Evolutionary conservation across 345 rosid species (phyloP), one percentile per base, ranked within the genome.

Genomic region (Citrus trifoliata): DNA sequence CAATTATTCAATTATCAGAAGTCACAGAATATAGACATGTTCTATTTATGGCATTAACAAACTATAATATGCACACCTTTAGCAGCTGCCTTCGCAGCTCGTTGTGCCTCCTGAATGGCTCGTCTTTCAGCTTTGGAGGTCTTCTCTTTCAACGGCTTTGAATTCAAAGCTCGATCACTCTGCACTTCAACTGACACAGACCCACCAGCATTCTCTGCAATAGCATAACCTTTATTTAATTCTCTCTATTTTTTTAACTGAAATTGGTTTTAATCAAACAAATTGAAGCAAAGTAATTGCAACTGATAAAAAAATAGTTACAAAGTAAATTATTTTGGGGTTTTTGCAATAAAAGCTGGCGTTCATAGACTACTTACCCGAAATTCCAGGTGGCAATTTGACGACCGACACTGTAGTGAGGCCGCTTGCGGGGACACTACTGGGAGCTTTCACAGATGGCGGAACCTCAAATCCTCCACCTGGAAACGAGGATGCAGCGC

Each of bases 61-160:
- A 42, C 22, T 58, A 58, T 40, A 61, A 59, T 59, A 79, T 30
- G 37, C 60, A 66, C 6, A 93, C 99, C 98, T 92, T 90, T 93
- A n/a, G 98, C 88, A 76, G 93, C 91, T 22, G 93, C 97, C 84
- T 93, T 95, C 68, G 95, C 97, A 80, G 98, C 96, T 60, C 98
- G 84, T 80, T 95, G 99, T 75, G 97, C 92, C 86, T 95, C 98
- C 82, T 93, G 99, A 83, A 92, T 72, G 27, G 99, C 95, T 76
- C 98, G 91, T 81, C 98, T 91, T 83, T 95, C 98, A 68, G 98
- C 97, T 87, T 93, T 95, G 2, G 96, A 86, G 53, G 95, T 88
- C 78, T 95, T 92, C 85, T 93, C 92, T 83, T 95, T 95, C 86
- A 88, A 71, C 5, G 93, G 70, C 82, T 93, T 92, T 40, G 91